A percentile compares a stretch with the other conserved stretches of the same genome.
These are phyloP conservation scores for Vaccinium macrocarpon DNA, from an alignment of 148 eudicot species.

Conservation along the genomic window DNA sequence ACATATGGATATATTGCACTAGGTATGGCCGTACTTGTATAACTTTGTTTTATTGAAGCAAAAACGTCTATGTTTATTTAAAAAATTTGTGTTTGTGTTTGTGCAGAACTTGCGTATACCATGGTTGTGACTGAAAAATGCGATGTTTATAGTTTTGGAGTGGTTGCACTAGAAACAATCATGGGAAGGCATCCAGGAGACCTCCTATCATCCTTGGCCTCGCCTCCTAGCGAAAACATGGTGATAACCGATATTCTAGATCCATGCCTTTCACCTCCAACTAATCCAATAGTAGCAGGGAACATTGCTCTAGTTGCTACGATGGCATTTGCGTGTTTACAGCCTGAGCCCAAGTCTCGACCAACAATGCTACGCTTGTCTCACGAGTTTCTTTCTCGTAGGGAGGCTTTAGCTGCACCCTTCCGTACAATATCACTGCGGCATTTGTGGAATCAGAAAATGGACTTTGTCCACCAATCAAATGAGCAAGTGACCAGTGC, in stretches of 20 bases:
- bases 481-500: background rate
- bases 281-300: background rate
- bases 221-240: background rate
- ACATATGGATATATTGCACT: constrained; percentile 1
- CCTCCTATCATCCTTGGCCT: constrained; percentile 2
- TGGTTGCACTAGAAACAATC: too few relatives aligned
- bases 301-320: background rate
- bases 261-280: background rate
- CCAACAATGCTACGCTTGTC: constrained; percentile 14
- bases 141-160: too few relatives aligned
- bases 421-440: background rate
- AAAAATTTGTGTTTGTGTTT: too few relatives aligned
- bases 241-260: background rate
- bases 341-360: background rate
- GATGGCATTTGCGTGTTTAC: background rate
- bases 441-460: background rate
- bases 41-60: too few relatives aligned
- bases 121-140: too few relatives aligned
- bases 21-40: too few relatives aligned
- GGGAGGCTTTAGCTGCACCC: background rate
- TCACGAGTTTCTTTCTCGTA: constrained; percentile 1
- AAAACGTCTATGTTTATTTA: too few relatives aligned
- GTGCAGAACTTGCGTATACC: too few relatives aligned
- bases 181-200: too few relatives aligned
- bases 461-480: background rate